Base-by-base conservation (phyloP, 208 protist genomes). In the Trypanosoma lewisi region DNA sequence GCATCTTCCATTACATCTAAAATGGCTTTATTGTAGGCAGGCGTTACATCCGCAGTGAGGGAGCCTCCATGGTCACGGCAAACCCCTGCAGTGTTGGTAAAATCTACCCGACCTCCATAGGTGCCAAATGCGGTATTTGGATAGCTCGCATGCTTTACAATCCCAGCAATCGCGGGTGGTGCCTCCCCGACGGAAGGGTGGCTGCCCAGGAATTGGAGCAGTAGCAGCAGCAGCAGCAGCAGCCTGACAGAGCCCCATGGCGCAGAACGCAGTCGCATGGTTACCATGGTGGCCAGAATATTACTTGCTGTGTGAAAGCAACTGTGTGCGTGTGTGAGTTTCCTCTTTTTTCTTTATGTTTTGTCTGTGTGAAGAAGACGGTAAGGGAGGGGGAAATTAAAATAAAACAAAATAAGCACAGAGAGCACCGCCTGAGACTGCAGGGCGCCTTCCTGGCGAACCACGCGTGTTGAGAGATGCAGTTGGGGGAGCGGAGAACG, bases 31-130 rank as follows among this genome's bases (percentile, higher is more conserved):
- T 60, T 36, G 14, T 36, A 36, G 23, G 55, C 55, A 48, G 23
- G 25, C 1, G 55, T 48, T 31, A 50, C 39, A 48, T 47, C 55
- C 7, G 55, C 37, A 42, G 37, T 30, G 12, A 60, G 55, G 16
- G 36, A 12, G 8, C 39, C 55, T 16, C 55, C 55, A 49, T 19
- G 30, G 1, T 33, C 0, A 34, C 21, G 36, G 21, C 55, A 60
- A 28, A 16, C 39, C 2, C 36, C 39, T 8, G n/a, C 55, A 11
- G 55, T 50, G 34, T 33, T 49, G 21, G 9, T 9, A n/a, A 34
- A 60, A 60, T 49, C 21, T 30, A 49, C 55, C 8, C 37, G n/a
- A n/a, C 55, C 36, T 33, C 7, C 55, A 30, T 23, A 49, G 34
- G 30, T 33, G 0, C 11, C 0, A 47, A 60, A 60, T 7, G 36